Base-by-base conservation (phyloP, 2,329 filamentous ascomycete genomes). In the Penicillium sp. region DNA sequence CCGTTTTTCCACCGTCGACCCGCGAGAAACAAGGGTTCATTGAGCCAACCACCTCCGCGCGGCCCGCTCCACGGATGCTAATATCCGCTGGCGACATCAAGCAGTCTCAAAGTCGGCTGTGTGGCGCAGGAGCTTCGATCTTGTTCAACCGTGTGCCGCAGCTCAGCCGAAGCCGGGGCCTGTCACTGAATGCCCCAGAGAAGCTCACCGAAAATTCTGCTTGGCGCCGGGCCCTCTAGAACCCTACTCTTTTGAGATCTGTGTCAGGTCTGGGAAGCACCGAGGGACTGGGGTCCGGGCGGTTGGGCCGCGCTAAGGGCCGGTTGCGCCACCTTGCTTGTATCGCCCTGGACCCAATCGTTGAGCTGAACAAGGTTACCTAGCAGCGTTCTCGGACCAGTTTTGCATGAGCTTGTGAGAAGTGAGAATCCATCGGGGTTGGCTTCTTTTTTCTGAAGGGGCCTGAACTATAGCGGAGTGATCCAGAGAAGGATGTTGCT, bases 401-500 rank as follows among this genome's bases (percentile, higher is more conserved):
- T 17, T 25, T 11, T 15, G 16, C 26, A n/a, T n/a, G n/a, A n/a
- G n/a, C n/a, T n/a, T n/a, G n/a, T n/a, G n/a, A n/a, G n/a, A n/a
- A n/a, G n/a, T n/a, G n/a, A n/a, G n/a, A n/a, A n/a, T n/a, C n/a
- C n/a, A n/a, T 27, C 11, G 5, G 6, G 6, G 5, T 27, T 27
- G 25, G 11, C 6, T 13, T 23, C 25, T 9, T n/a, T n/a, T n/a
- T 27, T n/a, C 14, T n/a, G 6, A 13, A n/a, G 10, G 11, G 6
- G 11, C 25, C 14, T 27, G 6, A n/a, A 6, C 23, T 33, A 27
- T 42, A 29, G 37, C 20, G 27, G 32, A 41, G 8, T 16, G 31
- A 37, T 42, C 46, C 48, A 48, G 30, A 48, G 48, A 53, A 45
- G 46, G 44, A 45, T 41, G 33, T 37, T 50, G 52, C 43, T 40